phyloP scores from a whole-genome alignment of 257 asterid genomes.

The Prunella vulgaris region DNA sequence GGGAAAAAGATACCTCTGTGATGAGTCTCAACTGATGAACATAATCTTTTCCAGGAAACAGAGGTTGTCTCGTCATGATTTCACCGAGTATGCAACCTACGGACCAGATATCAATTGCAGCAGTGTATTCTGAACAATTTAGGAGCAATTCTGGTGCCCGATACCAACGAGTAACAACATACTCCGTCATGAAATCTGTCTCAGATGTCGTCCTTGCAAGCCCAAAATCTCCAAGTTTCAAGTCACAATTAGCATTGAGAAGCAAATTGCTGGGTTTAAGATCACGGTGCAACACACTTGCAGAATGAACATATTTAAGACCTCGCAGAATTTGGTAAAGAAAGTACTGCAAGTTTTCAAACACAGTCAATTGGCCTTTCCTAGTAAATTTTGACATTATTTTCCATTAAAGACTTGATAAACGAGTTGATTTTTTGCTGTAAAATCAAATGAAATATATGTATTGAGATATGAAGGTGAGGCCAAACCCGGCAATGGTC shows the following conservation, averaged over 20 bases:
- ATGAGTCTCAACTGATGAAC: conserved; percentile 90
- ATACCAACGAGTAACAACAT: conserved; percentile 92
- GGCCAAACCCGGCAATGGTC: conserved; percentile 86
- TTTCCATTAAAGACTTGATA: not conserved
- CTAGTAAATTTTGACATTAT: not conserved
- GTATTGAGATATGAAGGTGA: conserved; percentile 21
- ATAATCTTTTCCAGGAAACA: conserved; percentile 82
- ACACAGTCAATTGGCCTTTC: conserved; percentile 11
- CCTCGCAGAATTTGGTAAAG: conserved; percentile 86
- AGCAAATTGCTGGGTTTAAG: conserved; percentile 83
- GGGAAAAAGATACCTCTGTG: conserved; percentile 62
- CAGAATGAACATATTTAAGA: conserved; percentile 88
- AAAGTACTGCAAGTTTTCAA: conserved; percentile 58
- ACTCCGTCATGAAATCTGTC: conserved; percentile 95
- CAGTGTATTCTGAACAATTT: conserved; percentile 84
- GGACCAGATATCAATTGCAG: conserved; percentile 92
- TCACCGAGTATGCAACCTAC: conserved; percentile 96
- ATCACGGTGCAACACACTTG: conserved; percentile 85
- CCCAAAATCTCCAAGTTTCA: conserved; percentile 84
- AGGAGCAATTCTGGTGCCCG: conserved; percentile 89
- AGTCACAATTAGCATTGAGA: conserved; percentile 74
- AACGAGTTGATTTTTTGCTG: not conserved
- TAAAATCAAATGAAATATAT: not conserved
- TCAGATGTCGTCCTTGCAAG: conserved; percentile 94
- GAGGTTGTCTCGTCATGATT: conserved; percentile 80